phyloP scores from a whole-genome alignment of 345 rosid genomes.

The Syzygium oleosum region DNA sequence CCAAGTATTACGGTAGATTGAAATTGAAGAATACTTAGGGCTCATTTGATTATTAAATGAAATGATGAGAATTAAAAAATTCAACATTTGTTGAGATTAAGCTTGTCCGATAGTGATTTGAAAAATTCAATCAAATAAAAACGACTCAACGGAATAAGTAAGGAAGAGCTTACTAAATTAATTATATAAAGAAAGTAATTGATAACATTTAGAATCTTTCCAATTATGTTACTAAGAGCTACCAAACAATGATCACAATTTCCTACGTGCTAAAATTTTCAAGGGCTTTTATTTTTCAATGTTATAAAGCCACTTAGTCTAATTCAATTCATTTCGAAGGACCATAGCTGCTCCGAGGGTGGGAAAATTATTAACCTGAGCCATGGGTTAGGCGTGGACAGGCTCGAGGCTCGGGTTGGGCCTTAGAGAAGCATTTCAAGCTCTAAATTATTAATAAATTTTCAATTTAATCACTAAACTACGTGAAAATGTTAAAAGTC shows the following conservation, averaged over 20 bases:
- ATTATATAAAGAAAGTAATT: not conserved
- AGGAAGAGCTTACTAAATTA: not conserved
- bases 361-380: not conserved
- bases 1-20: not conserved
- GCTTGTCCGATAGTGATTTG: not conserved
- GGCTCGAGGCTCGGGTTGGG: not conserved
- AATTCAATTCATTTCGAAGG: not conserved
- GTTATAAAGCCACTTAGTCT: no score
- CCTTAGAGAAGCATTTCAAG: not conserved
- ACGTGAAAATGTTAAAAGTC: not conserved
- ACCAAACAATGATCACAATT: not conserved
- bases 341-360: not conserved
- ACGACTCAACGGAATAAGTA: not conserved
- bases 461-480: not conserved
- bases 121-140: not conserved
- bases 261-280: not conserved
- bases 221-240: not conserved
- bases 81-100: not conserved
- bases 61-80: fast-evolving
- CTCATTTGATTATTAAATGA: not conserved
- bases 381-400: not conserved
- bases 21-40: not conserved
- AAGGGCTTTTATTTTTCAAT: not conserved
- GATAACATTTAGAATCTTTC: not conserved
- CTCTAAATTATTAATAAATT: not conserved